These are phyloP conservation scores for Chaetomium sp. DNA, from an alignment of 2,329 filamentous ascomycete species.

Conservation along the genomic window DNA sequence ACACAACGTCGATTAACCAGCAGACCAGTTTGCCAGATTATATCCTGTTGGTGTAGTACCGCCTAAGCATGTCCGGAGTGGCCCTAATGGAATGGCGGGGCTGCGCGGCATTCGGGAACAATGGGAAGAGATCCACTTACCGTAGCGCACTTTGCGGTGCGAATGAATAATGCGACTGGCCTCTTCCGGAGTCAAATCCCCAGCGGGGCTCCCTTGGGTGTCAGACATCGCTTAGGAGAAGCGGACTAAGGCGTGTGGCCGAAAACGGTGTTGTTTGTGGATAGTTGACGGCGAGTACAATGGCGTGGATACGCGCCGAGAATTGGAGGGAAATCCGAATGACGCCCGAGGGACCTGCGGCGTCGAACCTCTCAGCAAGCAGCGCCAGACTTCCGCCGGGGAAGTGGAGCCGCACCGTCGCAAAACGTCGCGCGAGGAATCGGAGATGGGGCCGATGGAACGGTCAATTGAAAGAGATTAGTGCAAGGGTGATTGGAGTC, in stretches of 20 bases:
- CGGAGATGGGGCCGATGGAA: too few species aligned
- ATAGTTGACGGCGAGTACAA: neutral
- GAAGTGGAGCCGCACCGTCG: neutral
- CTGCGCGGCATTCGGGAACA: neutral
- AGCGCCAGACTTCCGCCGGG: neutral
- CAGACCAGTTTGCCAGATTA: too few species aligned
- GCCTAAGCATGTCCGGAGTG: too few species aligned
- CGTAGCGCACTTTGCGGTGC: conserved; percentile 62
- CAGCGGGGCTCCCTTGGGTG: conserved; percentile 40
- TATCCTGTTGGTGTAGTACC: too few species aligned
- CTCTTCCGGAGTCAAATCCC: conserved; percentile 58
- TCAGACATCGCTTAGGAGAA: conserved; percentile 34
- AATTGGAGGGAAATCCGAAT: conserved; percentile 6
- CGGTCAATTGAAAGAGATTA: neutral
- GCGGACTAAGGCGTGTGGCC: neutral
- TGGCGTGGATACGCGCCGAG: too few species aligned
- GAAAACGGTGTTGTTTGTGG: neutral
- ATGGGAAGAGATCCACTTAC: conserved; percentile 38
- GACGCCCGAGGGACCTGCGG: neutral
- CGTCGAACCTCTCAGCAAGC: neutral
- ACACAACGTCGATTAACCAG: too few species aligned
- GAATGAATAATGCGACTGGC: conserved; percentile 63
- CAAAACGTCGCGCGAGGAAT: too few species aligned
- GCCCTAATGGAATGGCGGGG: neutral
- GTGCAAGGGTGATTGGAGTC: neutral